phyloP scores from a whole-genome alignment of 1,284 basidiomycete genomes.

The Cryptococcus sp. region DNA sequence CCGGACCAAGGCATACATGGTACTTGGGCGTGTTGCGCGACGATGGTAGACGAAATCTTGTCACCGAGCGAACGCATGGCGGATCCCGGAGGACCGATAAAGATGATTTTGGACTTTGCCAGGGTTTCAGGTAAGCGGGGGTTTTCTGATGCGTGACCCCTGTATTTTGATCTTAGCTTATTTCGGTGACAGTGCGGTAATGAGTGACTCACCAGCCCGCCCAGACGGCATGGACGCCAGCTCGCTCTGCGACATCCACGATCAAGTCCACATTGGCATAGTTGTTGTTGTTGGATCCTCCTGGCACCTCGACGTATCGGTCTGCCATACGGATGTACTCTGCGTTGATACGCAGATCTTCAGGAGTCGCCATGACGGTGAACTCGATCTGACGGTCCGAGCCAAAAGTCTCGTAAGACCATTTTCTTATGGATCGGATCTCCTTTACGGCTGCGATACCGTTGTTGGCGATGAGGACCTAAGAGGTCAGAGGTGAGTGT shows the following conservation, averaged over 20 bases:
- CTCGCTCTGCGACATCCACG: slow-evolving; percentile 95
- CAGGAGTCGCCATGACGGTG: slow-evolving; percentile 99
- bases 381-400: slow-evolving; percentile 95
- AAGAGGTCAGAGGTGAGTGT: slow-evolving; percentile 9
- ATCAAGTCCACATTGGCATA: slow-evolving; percentile 99
- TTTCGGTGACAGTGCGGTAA: background rate
- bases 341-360: slow-evolving; percentile 93
- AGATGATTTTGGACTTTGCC: slow-evolving; percentile 91
- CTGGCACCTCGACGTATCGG: slow-evolving; percentile 97
- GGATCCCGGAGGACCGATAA: slow-evolving; percentile 97
- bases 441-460: slow-evolving; percentile 99
- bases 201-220: slow-evolving; percentile 76
- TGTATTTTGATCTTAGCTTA: slow-evolving; percentile 23
- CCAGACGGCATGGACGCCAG: slow-evolving; percentile 99
- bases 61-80: slow-evolving; percentile 99
- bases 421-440: slow-evolving; percentile 97
- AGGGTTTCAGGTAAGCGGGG: slow-evolving; percentile 95
- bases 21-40: slow-evolving; percentile 95
- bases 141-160: slow-evolving; percentile 98
- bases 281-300: slow-evolving; percentile 99
- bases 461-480: slow-evolving; percentile 97
- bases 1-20: slow-evolving; percentile 99
- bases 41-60: slow-evolving; percentile 99
- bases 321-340: slow-evolving; percentile 99
- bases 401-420: slow-evolving; percentile 99